Percentiles rank a stretch among this genome's conserved stretches.
Conservation (phyloP, 306 rosid genomes). For the Cicer bijugum region DNA sequence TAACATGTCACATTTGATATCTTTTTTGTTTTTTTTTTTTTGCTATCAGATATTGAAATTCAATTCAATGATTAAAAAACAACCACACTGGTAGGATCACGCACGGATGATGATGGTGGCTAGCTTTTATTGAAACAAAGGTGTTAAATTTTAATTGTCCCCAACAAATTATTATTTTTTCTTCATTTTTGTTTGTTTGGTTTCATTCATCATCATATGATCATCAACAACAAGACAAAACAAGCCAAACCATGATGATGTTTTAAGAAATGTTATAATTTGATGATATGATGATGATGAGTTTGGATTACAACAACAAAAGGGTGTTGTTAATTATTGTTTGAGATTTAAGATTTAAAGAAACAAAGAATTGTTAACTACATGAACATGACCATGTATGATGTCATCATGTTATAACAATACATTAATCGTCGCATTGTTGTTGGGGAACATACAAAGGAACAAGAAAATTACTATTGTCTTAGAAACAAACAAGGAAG, state of each 20-base stretch:
- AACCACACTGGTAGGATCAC: slow-evolving; percentile 36
- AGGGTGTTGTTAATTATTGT: background rate
- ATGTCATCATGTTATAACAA: background rate
- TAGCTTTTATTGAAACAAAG: slow-evolving; percentile 37
- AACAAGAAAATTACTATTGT: background rate
- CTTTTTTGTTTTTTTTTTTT: background rate
- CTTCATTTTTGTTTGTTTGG: slow-evolving; percentile 3
- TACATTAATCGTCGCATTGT: background rate
- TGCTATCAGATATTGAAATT: slow-evolving; percentile 39
- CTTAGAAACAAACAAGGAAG: slow-evolving; percentile 22
- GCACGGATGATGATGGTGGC: slow-evolving; percentile 6
- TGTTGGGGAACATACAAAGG: background rate
- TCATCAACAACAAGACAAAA: background rate
- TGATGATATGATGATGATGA: too few species aligned
- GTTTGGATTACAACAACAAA: background rate
- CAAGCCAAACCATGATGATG: background rate
- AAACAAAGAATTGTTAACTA: background rate
- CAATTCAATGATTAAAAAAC: slow-evolving; percentile 48
- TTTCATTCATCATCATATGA: slow-evolving; percentile 30
- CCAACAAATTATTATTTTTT: background rate
- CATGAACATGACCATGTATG: slow-evolving; percentile 6
- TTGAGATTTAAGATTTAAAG: too few species aligned
- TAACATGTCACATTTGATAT: slow-evolving; percentile 26
- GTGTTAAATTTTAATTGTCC: slow-evolving; percentile 37
- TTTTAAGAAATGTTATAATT: background rate